Evolutionary conservation across 2,329 filamentous ascomycete species (phyloP).

Genomic region (Pochonia chlamydosporia): DNA sequence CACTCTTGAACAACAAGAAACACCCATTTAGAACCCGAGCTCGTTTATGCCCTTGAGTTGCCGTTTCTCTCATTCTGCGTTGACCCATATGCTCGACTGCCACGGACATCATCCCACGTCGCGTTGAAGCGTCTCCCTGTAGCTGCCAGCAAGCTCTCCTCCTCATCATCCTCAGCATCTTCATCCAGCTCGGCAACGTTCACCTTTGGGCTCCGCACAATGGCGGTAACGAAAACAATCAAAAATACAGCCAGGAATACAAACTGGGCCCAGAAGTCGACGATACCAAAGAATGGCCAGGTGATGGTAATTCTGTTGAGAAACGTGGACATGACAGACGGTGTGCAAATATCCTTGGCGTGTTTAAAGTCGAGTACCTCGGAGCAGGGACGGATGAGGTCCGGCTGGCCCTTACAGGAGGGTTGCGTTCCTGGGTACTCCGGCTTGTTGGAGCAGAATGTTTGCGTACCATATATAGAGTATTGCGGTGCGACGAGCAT

Average conservation of each 20-base stretch:
- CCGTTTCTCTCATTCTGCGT: constrained; percentile 9
- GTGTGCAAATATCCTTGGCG: constrained; percentile 81
- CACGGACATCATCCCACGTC: constrained; percentile 84
- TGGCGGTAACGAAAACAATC: constrained; percentile 69
- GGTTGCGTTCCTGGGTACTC: constrained; percentile 59
- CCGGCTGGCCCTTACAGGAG: constrained; percentile 66
- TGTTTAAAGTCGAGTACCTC: constrained; percentile 65
- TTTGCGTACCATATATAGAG: constrained; percentile 88
- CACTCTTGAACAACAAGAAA: neutral
- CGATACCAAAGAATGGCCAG: constrained; percentile 87
- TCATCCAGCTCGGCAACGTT: constrained; percentile 76
- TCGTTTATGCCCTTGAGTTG: constrained; percentile 1
- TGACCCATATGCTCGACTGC: constrained; percentile 27
- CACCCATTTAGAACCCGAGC: neutral
- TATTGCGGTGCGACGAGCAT: constrained; percentile 97
- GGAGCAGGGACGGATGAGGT: constrained; percentile 75
- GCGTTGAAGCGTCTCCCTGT: constrained; percentile 78
- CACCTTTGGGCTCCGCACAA: constrained; percentile 75
- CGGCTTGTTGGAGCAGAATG: constrained; percentile 74
- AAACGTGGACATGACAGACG: constrained; percentile 86
- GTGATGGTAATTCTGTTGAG: constrained; percentile 88
- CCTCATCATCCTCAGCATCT: constrained; percentile 85
- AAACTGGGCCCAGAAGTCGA: constrained; percentile 97
- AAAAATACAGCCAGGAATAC: constrained; percentile 81
- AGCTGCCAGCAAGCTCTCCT: constrained; percentile 82